These are phyloP conservation scores for Gillenia trifoliata DNA, from an alignment of 306 rosid species.

Conservation along the genomic window DNA sequence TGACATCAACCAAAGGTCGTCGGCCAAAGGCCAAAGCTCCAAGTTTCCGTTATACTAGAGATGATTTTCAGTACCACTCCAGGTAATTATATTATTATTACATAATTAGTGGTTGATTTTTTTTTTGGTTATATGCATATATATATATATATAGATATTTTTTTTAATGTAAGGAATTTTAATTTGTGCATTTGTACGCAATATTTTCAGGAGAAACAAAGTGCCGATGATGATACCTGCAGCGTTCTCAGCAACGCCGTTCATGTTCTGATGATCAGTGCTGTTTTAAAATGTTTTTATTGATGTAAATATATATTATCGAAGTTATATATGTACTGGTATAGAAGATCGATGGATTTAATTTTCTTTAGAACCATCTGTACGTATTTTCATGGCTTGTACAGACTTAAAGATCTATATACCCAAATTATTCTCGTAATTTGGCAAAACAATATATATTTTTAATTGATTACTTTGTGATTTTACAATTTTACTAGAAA, in stretches of 20 bases:
- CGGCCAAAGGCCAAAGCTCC: not conserved
- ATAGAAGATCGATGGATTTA: not conserved
- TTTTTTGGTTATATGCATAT: not conserved
- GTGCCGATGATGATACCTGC: not conserved
- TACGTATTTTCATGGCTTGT: not conserved
- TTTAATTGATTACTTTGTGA: too few species aligned
- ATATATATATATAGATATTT: too few species aligned
- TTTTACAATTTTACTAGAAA: not conserved
- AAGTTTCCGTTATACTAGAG: not conserved
- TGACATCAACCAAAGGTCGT: not conserved
- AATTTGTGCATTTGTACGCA: not conserved
- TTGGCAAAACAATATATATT: too few species aligned
- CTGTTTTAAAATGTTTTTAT: not conserved
- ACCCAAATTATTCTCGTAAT: too few species aligned
- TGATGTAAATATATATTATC: not conserved
- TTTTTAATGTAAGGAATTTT: not conserved
- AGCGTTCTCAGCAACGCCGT: conserved; percentile 11
- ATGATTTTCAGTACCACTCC: not conserved
- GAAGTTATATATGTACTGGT: not conserved
- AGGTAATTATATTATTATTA: not conserved
- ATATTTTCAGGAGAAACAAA: conserved; percentile 5
- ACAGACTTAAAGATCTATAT: not conserved
- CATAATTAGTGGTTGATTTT: not conserved
- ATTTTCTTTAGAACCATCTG: not conserved
- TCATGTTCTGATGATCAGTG: conserved; percentile 20